Conservation (phyloP, 2,329 filamentous ascomycete genomes). For the Verticillium nubilum region DNA sequence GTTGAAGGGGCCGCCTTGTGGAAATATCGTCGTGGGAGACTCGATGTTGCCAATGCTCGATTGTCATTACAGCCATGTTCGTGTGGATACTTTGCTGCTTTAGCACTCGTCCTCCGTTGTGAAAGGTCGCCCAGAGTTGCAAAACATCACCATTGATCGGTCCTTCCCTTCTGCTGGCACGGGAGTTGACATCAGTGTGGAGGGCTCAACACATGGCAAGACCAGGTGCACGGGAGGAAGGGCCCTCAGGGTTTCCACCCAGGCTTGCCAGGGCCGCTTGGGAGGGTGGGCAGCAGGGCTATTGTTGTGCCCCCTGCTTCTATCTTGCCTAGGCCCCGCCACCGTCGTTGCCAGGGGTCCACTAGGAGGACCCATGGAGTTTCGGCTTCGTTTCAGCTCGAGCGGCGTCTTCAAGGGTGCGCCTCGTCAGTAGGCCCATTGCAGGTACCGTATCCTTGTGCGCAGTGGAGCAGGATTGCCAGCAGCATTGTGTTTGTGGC, state of each 20-base stretch:
- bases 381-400: not conserved
- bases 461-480: not conserved
- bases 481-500: not conserved
- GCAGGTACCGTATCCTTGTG: not conserved
- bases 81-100: no score
- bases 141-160: not conserved
- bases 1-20: no score
- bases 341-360: not conserved
- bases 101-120: no score
- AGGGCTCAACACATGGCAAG: not conserved
- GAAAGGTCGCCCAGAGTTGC: not conserved
- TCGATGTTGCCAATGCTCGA: no score
- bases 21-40: no score
- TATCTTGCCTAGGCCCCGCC: conserved; percentile 4
- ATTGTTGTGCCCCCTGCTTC: not conserved
- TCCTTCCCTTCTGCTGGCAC: not conserved
- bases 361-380: not conserved
- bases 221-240: not conserved
- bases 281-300: not conserved
- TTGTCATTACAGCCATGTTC: no score
- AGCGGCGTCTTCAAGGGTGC: not conserved
- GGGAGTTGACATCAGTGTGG: not conserved
- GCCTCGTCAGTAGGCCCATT: not conserved
- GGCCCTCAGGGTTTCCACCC: not conserved
- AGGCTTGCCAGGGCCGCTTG: not conserved